Evolutionary conservation across 805 yeast species (phyloP).

Genomic region (Sugiyamaella lignohabitans): DNA sequence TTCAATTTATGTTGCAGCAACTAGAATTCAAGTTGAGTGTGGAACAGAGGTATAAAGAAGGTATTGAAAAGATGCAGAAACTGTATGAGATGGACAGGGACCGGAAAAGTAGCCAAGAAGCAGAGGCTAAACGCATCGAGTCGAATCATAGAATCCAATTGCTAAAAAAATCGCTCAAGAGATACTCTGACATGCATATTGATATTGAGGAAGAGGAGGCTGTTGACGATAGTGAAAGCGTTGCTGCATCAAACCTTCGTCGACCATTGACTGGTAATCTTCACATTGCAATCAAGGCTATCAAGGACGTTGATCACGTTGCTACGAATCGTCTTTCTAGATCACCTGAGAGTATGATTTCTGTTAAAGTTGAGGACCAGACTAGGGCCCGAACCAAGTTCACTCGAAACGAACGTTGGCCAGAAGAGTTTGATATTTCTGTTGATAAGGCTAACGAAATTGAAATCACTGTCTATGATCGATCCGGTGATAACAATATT

Average conservation of each 20-base stretch:
- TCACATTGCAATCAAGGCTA: slow-evolving; percentile 62
- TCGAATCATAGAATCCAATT: slow-evolving; percentile 79
- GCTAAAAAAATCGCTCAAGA: slow-evolving; percentile 72
- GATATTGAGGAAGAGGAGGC: slow-evolving; percentile 58
- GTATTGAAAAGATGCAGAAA: slow-evolving; percentile 81
- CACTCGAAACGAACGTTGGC: slow-evolving; percentile 73
- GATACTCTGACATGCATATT: slow-evolving; percentile 81
- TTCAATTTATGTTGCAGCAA: slow-evolving; percentile 92
- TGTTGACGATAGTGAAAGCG: slow-evolving; percentile 42
- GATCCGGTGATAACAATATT: slow-evolving; percentile 53
- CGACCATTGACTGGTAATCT: slow-evolving; percentile 80
- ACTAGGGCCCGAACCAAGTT: slow-evolving; percentile 69
- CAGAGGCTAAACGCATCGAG: slow-evolving; percentile 80
- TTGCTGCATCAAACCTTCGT: slow-evolving; percentile 64
- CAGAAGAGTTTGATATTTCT: slow-evolving; percentile 71
- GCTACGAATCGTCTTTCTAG: slow-evolving; percentile 74
- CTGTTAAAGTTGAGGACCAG: slow-evolving; percentile 83
- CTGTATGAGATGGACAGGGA: slow-evolving; percentile 91
- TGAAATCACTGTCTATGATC: slow-evolving; percentile 82
- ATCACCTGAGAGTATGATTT: slow-evolving; percentile 71
- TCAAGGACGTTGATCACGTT: slow-evolving; percentile 88
- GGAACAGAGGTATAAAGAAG: slow-evolving; percentile 87
- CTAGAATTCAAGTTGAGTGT: slow-evolving; percentile 89
- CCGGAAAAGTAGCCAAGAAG: slow-evolving; percentile 74
- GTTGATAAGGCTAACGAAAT: slow-evolving; percentile 91